phyloP scores from a whole-genome alignment of 495 filamentous ascomycete genomes.

The Annulohypoxylon moriforme region DNA sequence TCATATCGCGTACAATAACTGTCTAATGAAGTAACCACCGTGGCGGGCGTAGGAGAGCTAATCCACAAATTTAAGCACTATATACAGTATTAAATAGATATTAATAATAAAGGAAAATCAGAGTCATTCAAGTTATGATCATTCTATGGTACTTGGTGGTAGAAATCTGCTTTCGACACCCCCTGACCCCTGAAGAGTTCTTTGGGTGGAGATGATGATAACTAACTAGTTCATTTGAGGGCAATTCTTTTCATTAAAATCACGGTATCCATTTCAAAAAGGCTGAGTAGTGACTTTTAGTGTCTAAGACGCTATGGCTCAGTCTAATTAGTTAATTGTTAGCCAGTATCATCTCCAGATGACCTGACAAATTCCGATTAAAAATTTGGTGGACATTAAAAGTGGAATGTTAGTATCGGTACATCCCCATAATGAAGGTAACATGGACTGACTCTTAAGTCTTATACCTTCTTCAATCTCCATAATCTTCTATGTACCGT shows the following conservation, averaged over 20 bases:
- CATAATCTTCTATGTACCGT: too few relatives aligned
- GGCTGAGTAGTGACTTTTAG: not conserved
- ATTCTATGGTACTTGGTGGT: not conserved
- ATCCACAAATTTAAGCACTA: not conserved
- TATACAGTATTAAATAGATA: not conserved
- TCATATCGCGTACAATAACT: not conserved
- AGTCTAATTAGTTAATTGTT: not conserved
- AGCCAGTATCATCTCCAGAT: not conserved
- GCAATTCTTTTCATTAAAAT: not conserved
- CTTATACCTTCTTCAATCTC: not conserved
- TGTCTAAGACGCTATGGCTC: not conserved
- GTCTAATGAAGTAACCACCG: not conserved
- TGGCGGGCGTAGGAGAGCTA: not conserved
- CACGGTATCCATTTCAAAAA: not conserved
- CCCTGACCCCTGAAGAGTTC: not conserved
- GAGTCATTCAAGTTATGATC: not conserved
- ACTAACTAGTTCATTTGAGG: not conserved
- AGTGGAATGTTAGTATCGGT: not conserved
- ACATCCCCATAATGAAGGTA: not conserved
- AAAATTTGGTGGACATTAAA: not conserved
- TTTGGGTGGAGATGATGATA: not conserved
- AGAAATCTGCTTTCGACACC: not conserved
- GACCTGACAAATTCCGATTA: not conserved
- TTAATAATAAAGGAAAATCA: not conserved
- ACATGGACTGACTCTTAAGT: not conserved